Base-by-base conservation (phyloP, 371 early-diverging fungal genomes). In the Batrachochytrium dendrobatidis region DNA sequence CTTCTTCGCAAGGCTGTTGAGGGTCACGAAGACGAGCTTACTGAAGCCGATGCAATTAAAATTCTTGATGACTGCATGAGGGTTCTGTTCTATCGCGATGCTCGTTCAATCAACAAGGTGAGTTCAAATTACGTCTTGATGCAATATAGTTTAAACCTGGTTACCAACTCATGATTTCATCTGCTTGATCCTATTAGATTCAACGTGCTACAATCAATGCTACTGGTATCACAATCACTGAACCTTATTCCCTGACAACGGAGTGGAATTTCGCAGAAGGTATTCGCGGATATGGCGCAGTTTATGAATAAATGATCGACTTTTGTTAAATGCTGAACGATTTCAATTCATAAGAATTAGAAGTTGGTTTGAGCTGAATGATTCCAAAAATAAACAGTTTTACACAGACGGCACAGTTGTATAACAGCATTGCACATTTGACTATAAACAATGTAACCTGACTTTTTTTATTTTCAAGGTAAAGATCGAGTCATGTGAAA, bases 11-110 rank as follows among this genome's bases (percentile, higher is more conserved):
- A 89, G 70, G 85, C 86, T 32, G 83, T 91, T 6, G 97, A 97
- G 69, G 88, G 86, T 25, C 82, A 83, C 45, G 91, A 87, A 64
- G 81, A 94, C 33, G 81, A 82, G 55, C 70, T 97, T 55, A 85
- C 91, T 18, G 94, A 95, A 72, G 90, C 92, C 63, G 93, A 97
- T 68, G 99, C 99, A 2, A 74, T 82, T 46, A 76, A 87, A 62
- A 77, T 98, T 54, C 63, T 98, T 60, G 86, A 95, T 59, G 88
- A 93, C 60, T 84, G 90, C 65, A 91, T 99, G 92, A 82, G 87
- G 34, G 94, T 98, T 26, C 83, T 98, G 62, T 95, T 79, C 64
- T 99, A 98, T 84, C 84, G 99, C 69, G 99, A 99, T 79, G 94
- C 95, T 55, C 80, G 96, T 69, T 88, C 94, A 51, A 69, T 94